These are phyloP conservation scores for Cantharellus anzutake DNA, from an alignment of 768 basidiomycete genomes.

Conservation along the genomic window DNA sequence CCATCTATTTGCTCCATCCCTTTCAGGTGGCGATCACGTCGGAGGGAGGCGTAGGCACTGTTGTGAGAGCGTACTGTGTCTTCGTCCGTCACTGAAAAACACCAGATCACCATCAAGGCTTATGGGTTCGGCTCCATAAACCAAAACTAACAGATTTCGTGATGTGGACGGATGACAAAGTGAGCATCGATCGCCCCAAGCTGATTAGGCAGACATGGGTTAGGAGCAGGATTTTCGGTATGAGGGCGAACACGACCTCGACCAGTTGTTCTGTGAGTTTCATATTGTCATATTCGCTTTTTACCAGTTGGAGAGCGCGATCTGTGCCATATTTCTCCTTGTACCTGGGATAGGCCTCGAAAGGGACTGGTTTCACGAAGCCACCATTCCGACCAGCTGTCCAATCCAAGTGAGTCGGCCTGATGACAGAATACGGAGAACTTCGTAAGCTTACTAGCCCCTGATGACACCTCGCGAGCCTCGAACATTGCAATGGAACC, in stretches of 20 bases:
- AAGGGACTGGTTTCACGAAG: background rate
- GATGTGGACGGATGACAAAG: background rate
- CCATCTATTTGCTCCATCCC: background rate
- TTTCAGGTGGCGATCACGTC: background rate
- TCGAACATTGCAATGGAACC: background rate
- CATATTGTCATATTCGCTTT: conserved; percentile 1
- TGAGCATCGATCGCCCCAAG: background rate
- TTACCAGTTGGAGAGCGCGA: background rate
- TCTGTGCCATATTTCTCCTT: background rate
- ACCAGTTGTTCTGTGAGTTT: background rate
- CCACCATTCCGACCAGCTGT: background rate
- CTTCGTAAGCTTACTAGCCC: background rate
- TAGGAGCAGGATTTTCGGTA: background rate
- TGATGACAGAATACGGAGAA: background rate
- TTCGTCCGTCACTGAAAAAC: background rate
- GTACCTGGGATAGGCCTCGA: background rate
- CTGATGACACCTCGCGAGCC: background rate
- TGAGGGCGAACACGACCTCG: background rate
- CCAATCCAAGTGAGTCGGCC: background rate
- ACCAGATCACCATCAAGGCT: background rate
- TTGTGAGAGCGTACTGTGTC: background rate
- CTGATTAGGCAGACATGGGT: background rate
- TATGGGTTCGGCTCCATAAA: background rate
- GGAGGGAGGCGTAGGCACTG: background rate
- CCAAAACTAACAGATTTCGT: background rate